Evolutionary conservation across 2,329 filamentous ascomycete species (phyloP).

Genomic region (Aurifilum marmelostoma): DNA sequence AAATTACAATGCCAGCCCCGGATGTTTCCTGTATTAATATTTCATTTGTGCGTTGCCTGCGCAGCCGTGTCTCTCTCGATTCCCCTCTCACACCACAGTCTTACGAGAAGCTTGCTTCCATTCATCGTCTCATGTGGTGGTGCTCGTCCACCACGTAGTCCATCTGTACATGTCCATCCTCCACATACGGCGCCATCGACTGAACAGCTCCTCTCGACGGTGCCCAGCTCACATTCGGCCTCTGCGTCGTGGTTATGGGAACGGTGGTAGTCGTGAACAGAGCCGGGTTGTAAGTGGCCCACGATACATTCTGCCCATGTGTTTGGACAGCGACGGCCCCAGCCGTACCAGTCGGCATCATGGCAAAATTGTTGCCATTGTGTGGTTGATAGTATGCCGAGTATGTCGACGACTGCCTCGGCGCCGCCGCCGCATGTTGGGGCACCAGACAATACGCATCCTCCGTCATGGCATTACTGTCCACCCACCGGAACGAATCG

Average conservation of each 20-base stretch:
- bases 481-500: neutral
- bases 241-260: neutral
- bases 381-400: neutral
- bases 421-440: too few relatives aligned
- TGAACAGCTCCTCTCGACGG: neutral
- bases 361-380: neutral
- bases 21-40: neutral
- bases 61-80: neutral
- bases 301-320: neutral
- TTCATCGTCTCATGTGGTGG: conserved; percentile 1
- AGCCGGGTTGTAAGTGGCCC: conserved; percentile 1
- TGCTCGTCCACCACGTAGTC: neutral
- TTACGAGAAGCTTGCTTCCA: neutral
- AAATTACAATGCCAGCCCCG: neutral
- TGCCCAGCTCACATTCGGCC: neutral
- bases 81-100: too few relatives aligned
- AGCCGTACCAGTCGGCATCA: neutral
- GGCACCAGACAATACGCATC: neutral
- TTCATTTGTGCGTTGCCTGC: too few relatives aligned
- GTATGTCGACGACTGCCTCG: neutral
- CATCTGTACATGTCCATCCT: neutral
- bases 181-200: neutral
- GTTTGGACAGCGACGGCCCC: neutral
- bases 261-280: neutral
- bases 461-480: neutral